Evolutionary conservation across 805 yeast species (phyloP), one percentile per base, ranked within the genome.

Genomic region (Candida incommunis): DNA sequence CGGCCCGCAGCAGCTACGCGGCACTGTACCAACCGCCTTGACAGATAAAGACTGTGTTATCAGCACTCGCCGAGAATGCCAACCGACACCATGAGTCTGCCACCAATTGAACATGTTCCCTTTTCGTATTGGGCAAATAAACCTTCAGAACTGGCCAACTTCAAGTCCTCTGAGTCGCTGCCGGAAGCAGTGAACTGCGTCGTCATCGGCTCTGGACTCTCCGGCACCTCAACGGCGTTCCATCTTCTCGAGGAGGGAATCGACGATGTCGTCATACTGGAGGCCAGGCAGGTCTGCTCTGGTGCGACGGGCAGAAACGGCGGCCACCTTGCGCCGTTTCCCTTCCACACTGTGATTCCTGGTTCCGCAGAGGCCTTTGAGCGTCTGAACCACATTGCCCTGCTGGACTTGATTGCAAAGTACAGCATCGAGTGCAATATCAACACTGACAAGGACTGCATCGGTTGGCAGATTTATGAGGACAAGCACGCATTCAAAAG

Each of bases 221-320:
- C 71, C 15, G 75, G 75, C 15, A 54, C 69, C 2, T 58, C 71
- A 2, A 59, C 61, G 5, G 70, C 70, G 0, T 61, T 61, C 48
- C 62, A 61, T 48, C 47, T 66, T 35, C 50, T 58, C 41, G 24
- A 44, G 16, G 41, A 46, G n/a, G 43, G 44, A 34, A 26, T 23
- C 11, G 41, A 50, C 13, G 47, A 48, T 5, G 51, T 63, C 4
- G 58, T 56, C 2, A 41, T 71, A 51, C 56, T 66, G 5, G 76
- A 71, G 49, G 74, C 74, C 2, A 55, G 71, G 41, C 61, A 59
- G 23, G 48, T 58, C 4, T 65, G 69, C 42, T 56, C 65, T 9
- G 70, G 71, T 26, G 75, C 75, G 4, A 67, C 73, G 1, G 75
- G 71, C 4, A 56, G 75, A 46, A 71, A 71, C 47, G 75, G 75